A percentile compares a stretch with the other conserved stretches of the same genome.
Evolutionary conservation across 2,329 filamentous ascomycete genomes (phyloP).

Genomic region (Xylariaceae sp.): DNA sequence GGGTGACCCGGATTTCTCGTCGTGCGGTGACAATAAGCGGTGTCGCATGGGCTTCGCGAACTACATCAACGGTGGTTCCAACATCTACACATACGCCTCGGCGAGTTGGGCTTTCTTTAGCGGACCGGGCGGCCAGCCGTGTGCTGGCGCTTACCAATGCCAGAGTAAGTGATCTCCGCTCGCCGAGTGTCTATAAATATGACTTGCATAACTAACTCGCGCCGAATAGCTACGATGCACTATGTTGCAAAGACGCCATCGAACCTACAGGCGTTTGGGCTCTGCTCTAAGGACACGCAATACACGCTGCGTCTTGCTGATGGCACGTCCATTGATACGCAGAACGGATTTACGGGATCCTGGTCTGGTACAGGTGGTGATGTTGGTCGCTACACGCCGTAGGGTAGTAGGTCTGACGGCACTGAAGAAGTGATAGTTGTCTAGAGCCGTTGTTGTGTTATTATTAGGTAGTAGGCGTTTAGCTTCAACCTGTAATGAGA

Average conservation of each 20-base stretch:
- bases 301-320: conserved; percentile 46
- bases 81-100: conserved; percentile 50
- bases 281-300: conserved; percentile 50
- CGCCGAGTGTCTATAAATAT: neutral
- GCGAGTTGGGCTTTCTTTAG: conserved; percentile 54
- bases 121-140: conserved; percentile 47
- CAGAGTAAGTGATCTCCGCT: conserved; percentile 40
- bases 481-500: too few relatives aligned
- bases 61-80: conserved; percentile 50
- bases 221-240: conserved; percentile 45
- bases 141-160: conserved; percentile 44
- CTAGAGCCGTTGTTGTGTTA: too few relatives aligned
- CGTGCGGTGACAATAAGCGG: conserved; percentile 47
- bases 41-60: conserved; percentile 54
- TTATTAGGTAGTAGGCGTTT: too few relatives aligned
- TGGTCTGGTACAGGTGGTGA: conserved; percentile 44
- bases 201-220: conserved; percentile 13
- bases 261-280: conserved; percentile 50
- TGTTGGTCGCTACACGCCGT: conserved; percentile 48
- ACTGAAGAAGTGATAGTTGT: too few relatives aligned
- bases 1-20: conserved; percentile 52
- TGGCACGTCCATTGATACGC: conserved; percentile 42
- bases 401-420: too few relatives aligned
- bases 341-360: conserved; percentile 45
- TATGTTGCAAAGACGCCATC: conserved; percentile 47